phyloP scores from a whole-genome alignment of 495 filamentous ascomycete genomes.

The Cercophora scortea region DNA sequence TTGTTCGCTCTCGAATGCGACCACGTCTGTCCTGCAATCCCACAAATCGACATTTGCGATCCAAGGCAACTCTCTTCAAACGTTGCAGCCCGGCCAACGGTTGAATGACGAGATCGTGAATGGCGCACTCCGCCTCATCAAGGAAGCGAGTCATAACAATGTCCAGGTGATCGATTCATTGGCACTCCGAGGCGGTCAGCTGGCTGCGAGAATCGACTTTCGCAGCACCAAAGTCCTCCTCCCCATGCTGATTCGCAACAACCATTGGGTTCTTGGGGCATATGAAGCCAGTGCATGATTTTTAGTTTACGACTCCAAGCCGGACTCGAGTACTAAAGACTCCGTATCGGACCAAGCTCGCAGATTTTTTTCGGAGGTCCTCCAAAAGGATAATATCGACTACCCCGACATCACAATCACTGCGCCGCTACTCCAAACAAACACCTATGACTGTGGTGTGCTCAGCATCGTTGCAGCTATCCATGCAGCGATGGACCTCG shows the following conservation, averaged over 20 bases:
- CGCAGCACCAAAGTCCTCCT: neutral
- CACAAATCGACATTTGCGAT: neutral
- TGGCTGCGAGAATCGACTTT: neutral
- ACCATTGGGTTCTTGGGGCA: slow-evolving; percentile 2
- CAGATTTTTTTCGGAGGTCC: slow-evolving; percentile 1
- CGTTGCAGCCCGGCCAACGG: neutral
- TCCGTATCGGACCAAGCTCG: neutral
- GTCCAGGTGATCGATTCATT: neutral
- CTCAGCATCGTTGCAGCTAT: slow-evolving; percentile 1
- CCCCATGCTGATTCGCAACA: slow-evolving; percentile 1
- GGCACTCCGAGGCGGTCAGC: neutral
- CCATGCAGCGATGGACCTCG: neutral
- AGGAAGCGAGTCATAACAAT: neutral
- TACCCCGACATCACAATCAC: neutral
- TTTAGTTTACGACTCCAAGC: slow-evolving; percentile 1
- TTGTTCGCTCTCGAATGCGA: no score
- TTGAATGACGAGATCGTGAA: slow-evolving; percentile 2
- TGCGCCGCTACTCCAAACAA: neutral
- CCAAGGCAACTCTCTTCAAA: neutral
- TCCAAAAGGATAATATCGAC: slow-evolving; percentile 1
- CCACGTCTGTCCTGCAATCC: neutral
- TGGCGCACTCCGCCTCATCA: slow-evolving; percentile 1
- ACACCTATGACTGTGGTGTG: neutral
- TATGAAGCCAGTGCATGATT: neutral
- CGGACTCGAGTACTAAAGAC: neutral